These are phyloP conservation scores for Alternaria atra DNA, from an alignment of 2,329 filamentous ascomycete species.

Conservation along the genomic window DNA sequence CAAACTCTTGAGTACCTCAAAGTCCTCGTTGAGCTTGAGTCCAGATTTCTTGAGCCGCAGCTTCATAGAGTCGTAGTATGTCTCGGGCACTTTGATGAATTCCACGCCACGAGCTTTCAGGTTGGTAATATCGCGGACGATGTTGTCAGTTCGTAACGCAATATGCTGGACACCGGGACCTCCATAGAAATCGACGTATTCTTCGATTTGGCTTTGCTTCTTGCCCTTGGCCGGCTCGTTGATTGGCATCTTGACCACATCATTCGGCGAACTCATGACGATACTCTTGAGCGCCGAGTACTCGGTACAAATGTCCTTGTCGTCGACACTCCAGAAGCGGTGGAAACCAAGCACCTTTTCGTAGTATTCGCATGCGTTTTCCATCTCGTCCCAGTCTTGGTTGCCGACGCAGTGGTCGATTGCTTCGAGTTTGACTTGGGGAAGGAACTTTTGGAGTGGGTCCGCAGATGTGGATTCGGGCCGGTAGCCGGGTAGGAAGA, in stretches of 20 bases:
- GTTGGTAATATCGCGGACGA: conserved; percentile 78
- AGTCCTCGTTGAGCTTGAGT: conserved; percentile 75
- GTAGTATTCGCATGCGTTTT: conserved; percentile 73
- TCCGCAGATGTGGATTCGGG: conserved; percentile 58
- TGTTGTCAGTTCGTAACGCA: conserved; percentile 82
- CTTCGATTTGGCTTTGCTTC: conserved; percentile 93
- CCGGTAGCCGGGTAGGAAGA: conserved; percentile 86
- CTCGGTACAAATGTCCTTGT: conserved; percentile 90
- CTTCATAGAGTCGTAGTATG: conserved; percentile 84
- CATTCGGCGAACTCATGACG: conserved; percentile 88
- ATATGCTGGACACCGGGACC: conserved; percentile 94
- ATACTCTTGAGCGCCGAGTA: conserved; percentile 88
- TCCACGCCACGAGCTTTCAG: conserved; percentile 88
- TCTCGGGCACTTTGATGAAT: conserved; percentile 88
- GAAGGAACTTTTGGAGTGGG: conserved; percentile 62
- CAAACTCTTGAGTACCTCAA: conserved; percentile 77
- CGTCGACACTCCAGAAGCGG: conserved; percentile 97
- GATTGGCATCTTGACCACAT: conserved; percentile 96
- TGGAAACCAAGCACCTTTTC: conserved; percentile 91
- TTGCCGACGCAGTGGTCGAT: conserved; percentile 99
- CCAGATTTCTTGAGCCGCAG: conserved; percentile 71
- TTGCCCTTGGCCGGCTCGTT: conserved; percentile 93
- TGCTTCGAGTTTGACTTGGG: conserved; percentile 70
- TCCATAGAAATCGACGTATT: conserved; percentile 84
- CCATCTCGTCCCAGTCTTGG: conserved; percentile 93